These are phyloP conservation scores for Vicia sativa DNA, from an alignment of 306 rosid genomes.

Conservation along the genomic window DNA sequence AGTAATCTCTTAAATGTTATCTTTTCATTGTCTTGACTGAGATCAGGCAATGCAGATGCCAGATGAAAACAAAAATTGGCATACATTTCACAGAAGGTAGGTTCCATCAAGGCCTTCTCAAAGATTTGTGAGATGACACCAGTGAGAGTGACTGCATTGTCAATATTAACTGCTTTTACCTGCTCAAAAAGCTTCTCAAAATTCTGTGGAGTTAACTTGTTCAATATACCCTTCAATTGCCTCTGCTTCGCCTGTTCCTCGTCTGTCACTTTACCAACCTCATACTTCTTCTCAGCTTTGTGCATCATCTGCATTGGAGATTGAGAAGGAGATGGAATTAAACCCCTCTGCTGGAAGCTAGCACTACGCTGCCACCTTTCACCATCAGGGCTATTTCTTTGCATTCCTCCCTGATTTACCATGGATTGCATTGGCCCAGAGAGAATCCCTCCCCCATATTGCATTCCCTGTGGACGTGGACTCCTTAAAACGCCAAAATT, in stretches of 20 bases:
- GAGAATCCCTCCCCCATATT: conserved; percentile 65
- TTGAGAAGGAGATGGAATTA: conserved; percentile 69
- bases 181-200: conserved; percentile 91
- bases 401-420: conserved; percentile 75
- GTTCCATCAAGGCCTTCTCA: conserved; percentile 95
- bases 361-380: conserved; percentile 84
- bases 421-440: conserved; percentile 57
- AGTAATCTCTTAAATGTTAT: conserved; percentile 85
- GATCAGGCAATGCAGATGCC: conserved; percentile 75
- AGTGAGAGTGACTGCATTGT: conserved; percentile 65
- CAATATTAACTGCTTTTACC: conserved; percentile 90
- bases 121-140: conserved; percentile 98
- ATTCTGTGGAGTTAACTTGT: conserved; percentile 96
- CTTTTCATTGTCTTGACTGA: conserved; percentile 77
- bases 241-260: conserved; percentile 89
- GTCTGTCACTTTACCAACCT: conserved; percentile 81
- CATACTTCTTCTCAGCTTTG: conserved; percentile 91
- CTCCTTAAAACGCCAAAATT: conserved; percentile 75
- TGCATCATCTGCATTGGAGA: conserved; percentile 78
- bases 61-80: conserved; percentile 84
- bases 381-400: conserved; percentile 69
- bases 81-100: conserved; percentile 99
- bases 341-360: conserved; percentile 72
- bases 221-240: conserved; percentile 83
- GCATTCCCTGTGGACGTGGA: conserved; percentile 57